Percentiles rank a stretch among this genome's conserved stretches.
These are phyloP conservation scores for Amanita jacksonii DNA, from an alignment of 768 basidiomycete genomes.

Conservation along the genomic window DNA sequence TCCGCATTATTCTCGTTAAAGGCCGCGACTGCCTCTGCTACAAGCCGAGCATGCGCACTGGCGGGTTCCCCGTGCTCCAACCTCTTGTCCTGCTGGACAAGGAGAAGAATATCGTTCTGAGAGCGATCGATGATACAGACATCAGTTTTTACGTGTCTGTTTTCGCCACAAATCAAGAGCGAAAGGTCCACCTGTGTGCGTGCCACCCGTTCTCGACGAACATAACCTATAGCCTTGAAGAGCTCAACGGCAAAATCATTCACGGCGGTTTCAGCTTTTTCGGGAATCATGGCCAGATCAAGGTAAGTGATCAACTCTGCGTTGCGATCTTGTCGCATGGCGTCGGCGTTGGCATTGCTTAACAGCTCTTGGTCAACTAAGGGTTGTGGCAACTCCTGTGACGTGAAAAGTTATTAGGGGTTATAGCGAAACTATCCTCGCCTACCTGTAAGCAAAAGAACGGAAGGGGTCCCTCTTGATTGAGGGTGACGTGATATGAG, in stretches of 20 bases:
- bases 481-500: slow-evolving; percentile 21
- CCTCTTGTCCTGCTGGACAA: neutral
- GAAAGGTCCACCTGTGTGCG: slow-evolving; percentile 17
- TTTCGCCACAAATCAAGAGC: slow-evolving; percentile 19
- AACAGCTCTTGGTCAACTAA: slow-evolving; percentile 18
- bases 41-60: neutral
- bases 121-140: slow-evolving; percentile 21
- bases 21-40: slow-evolving; percentile 1
- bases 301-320: slow-evolving; percentile 16
- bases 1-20: neutral
- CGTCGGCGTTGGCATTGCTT: slow-evolving; percentile 12
- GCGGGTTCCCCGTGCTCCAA: neutral
- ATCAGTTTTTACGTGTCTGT: slow-evolving; percentile 17
- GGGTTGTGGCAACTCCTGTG: slow-evolving; percentile 18
- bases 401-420: slow-evolving; percentile 10
- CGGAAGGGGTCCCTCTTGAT: slow-evolving; percentile 10
- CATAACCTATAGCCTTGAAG: too few relatives aligned
- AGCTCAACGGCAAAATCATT: too few relatives aligned
- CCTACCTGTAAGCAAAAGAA: slow-evolving; percentile 19
- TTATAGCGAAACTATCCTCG: slow-evolving; percentile 1
- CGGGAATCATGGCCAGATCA: slow-evolving; percentile 18
- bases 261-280: too few relatives aligned
- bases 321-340: slow-evolving; percentile 17
- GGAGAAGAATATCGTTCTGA: slow-evolving; percentile 16
- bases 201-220: too few relatives aligned